Evolutionary conservation across 1,284 basidiomycete genomes (phyloP), one percentile per base, ranked within the genome.

Genomic region (Malassezia japonica): DNA sequence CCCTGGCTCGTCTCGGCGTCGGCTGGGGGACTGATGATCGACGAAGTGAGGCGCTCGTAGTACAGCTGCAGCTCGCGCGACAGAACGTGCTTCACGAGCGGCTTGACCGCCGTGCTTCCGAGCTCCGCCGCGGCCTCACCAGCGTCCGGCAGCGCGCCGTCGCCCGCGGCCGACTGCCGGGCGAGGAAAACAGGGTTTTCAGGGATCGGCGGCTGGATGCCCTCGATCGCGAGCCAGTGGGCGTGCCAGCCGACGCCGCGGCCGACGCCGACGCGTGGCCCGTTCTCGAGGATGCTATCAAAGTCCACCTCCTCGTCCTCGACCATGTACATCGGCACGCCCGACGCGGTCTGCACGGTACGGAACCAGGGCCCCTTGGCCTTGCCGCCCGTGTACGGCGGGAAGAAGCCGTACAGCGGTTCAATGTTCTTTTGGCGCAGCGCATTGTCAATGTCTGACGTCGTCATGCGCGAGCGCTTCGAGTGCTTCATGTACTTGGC

Each of bases 281-380:
- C 62, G 3, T 57, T 55, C 35, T 64, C 56, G 23, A 65, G 37
- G 10, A 70, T 58, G 36, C 60, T 58, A 67, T 91, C 87, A 67
- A 99, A 90, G 75, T 98, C 92, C 52, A 98, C 86, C 75, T 98
- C 92, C 64, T 96, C 89, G 68, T 99, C 92, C 60, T 94, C 87
- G 13, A 94, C 81, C 65, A 89, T 88, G 76, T 90, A 95, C 4
- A 98, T 29, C 5, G 61, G 64, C 9, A 58, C 52, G 3, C 74
- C 75, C 2, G 70, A 66, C 1, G 71, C 56, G 1, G 74, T 75
- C 48, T 70, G 67, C 4, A 73, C 70, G 33, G 70, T 66, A 28
- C 74, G 66, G 61, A 75, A 72, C 9, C 60, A 61, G 4, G 70
- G 64, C 1, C 60, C 64, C 5, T 32, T 24, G 15, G 47, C 33